Evolutionary conservation across 2,329 filamentous ascomycete genomes (phyloP).

Genomic region (Leptographium lundbergii): DNA sequence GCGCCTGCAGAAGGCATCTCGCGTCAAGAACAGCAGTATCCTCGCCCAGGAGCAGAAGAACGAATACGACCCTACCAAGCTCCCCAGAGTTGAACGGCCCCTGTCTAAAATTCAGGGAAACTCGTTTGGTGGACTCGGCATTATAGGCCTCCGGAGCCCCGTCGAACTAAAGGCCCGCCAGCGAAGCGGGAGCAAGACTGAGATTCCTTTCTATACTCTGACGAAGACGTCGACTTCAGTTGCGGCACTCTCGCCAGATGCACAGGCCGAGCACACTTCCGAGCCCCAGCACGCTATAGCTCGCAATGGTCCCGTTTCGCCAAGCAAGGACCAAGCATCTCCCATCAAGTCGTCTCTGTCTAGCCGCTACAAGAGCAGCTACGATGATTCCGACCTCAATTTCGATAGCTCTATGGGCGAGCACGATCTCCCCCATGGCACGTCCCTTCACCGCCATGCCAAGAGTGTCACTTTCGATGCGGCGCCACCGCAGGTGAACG

Average conservation of each 20-base stretch:
- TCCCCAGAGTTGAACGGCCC: slow-evolving; percentile 71
- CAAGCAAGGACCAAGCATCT: slow-evolving; percentile 60
- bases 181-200: slow-evolving; percentile 46
- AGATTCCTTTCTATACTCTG: slow-evolving; percentile 44
- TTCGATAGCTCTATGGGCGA: slow-evolving; percentile 49
- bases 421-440: slow-evolving; percentile 48
- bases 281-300: slow-evolving; percentile 9
- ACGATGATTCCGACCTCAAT: slow-evolving; percentile 60
- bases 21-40: slow-evolving; percentile 97
- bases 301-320: slow-evolving; percentile 27
- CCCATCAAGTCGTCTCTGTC: slow-evolving; percentile 86
- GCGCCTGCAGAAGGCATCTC: slow-evolving; percentile 84
- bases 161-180: slow-evolving; percentile 32
- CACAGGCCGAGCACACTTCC: background rate
- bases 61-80: slow-evolving; percentile 74
- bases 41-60: slow-evolving; percentile 85
- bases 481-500: slow-evolving; percentile 85
- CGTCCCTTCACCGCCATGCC: slow-evolving; percentile 64
- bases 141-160: slow-evolving; percentile 39
- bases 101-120: slow-evolving; percentile 66
- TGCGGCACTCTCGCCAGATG: background rate
- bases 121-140: slow-evolving; percentile 47
- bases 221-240: slow-evolving; percentile 26
- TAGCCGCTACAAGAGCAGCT: slow-evolving; percentile 50
- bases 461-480: slow-evolving; percentile 98